A percentile compares a stretch with the other conserved stretches of the same genome.
phyloP scores from a whole-genome alignment of 2,329 filamentous ascomycete species.

The Xylariales sp. region DNA sequence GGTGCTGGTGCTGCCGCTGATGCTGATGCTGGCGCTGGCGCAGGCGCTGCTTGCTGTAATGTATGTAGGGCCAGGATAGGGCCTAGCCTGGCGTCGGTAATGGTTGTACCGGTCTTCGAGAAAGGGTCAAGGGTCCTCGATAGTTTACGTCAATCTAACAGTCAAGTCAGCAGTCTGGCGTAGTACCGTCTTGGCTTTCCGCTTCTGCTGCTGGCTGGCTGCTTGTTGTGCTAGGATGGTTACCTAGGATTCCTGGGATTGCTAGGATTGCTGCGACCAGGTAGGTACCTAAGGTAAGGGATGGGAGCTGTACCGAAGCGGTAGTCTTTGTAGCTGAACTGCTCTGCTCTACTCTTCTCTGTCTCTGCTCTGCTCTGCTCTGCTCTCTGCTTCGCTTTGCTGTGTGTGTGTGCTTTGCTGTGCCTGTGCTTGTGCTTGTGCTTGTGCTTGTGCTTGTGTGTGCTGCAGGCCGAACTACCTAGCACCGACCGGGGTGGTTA shows the following conservation, averaged over 20 bases:
- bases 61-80: neutral
- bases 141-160: conserved; percentile 21
- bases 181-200: conserved; percentile 13
- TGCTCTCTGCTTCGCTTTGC: neutral
- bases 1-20: conserved; percentile 23
- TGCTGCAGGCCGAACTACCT: conserved; percentile 5
- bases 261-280: too few species aligned
- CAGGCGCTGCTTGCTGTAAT: too few species aligned
- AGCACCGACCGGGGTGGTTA: conserved; percentile 12
- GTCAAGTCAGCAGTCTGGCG: conserved; percentile 15
- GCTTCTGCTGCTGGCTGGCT: neutral
- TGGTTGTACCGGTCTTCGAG: conserved; percentile 23
- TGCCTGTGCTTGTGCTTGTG: neutral
- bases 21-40: conserved; percentile 9
- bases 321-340: neutral
- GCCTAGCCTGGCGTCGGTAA: conserved; percentile 29
- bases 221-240: neutral
- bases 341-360: too few species aligned
- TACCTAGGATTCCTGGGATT: too few species aligned
- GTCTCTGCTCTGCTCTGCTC: too few species aligned
- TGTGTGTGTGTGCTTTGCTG: neutral
- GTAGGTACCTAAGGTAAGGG: too few species aligned
- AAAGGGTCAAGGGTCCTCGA: conserved; percentile 19
- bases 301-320: too few species aligned
- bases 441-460: neutral